Evolutionary conservation across 2,329 filamentous ascomycete species (phyloP).

Genomic region (Aspergillaceae sp.): DNA sequence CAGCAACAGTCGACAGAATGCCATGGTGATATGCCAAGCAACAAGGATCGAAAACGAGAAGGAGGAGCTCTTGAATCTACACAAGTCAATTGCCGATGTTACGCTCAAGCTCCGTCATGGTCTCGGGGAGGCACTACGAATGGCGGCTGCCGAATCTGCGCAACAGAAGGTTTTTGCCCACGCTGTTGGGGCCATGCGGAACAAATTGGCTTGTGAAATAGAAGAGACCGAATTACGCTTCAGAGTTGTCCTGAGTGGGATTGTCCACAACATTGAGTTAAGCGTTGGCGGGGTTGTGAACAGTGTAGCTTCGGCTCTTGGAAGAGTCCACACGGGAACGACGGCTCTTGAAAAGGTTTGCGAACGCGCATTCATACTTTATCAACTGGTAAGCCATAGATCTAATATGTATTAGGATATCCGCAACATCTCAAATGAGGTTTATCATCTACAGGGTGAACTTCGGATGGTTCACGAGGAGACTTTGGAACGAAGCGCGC

Average conservation of each 20-base stretch:
- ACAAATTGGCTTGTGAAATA: conserved; percentile 23
- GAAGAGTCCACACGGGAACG: conserved; percentile 10
- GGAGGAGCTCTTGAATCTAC: conserved; percentile 33
- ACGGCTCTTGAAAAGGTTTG: conserved; percentile 16
- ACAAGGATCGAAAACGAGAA: conserved; percentile 51
- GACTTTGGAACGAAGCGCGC: conserved; percentile 16
- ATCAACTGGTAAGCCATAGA: neutral
- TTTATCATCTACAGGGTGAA: conserved; percentile 14
- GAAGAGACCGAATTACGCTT: conserved; percentile 19
- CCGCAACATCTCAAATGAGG: conserved; percentile 16
- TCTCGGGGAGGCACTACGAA: conserved; percentile 25
- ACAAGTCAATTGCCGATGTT: conserved; percentile 31
- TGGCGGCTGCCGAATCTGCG: conserved; percentile 20
- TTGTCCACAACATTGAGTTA: conserved; percentile 19
- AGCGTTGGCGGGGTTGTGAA: conserved; percentile 14
- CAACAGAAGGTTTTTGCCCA: conserved; percentile 28
- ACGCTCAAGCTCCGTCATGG: conserved; percentile 27
- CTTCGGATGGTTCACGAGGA: conserved; percentile 22
- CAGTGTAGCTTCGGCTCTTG: conserved; percentile 13
- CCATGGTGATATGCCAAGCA: conserved; percentile 54
- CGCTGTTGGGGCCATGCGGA: conserved; percentile 21
- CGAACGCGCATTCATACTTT: neutral
- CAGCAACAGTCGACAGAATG: conserved; percentile 54
- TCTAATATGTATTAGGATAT: conserved; percentile 21
- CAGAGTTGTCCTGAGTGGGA: conserved; percentile 14